Conservation (phyloP, 768 basidiomycete genomes). For the Tricholoma flavovirens region DNA sequence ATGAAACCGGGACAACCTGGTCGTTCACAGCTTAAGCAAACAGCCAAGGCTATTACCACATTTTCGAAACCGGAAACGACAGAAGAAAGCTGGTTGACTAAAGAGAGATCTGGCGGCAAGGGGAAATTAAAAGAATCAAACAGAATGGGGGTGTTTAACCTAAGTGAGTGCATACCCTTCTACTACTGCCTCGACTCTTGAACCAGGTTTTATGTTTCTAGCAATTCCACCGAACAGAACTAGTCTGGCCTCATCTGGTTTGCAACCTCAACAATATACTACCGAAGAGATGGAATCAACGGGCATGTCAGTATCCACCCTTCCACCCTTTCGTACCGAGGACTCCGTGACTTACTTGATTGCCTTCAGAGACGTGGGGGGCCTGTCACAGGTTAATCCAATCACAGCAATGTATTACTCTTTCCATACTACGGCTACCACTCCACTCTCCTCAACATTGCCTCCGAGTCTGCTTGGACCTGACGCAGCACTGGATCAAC, state of each 20-base stretch:
- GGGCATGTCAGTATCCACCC: conserved; percentile 42
- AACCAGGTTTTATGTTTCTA: conserved; percentile 9
- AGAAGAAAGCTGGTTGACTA: conserved; percentile 8
- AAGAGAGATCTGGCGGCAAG: conserved; percentile 7
- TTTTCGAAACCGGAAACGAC: conserved; percentile 9
- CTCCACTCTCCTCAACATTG: conserved; percentile 16
- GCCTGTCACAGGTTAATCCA: conserved; percentile 51
- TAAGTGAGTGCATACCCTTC: conserved; percentile 38
- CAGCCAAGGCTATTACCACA: conserved; percentile 13
- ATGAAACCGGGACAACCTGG: conserved; percentile 41
- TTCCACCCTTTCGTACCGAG: neutral
- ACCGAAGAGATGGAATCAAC: conserved; percentile 38
- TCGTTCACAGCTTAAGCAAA: conserved; percentile 21
- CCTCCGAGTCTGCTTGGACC: conserved; percentile 34
- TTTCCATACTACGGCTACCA: conserved; percentile 41
- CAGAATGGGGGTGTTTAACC: conserved; percentile 32
- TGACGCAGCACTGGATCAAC: conserved; percentile 47
- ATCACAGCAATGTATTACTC: conserved; percentile 52
- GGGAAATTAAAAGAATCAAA: conserved; percentile 1
- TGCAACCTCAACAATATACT: conserved; percentile 44
- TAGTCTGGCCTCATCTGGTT: conserved; percentile 42
- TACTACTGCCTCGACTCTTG: neutral
- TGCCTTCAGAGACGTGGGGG: conserved; percentile 38
- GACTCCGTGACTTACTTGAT: conserved; percentile 1
- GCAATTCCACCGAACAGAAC: conserved; percentile 32